Evolutionary conservation across 2,329 filamentous ascomycete species (phyloP).

Genomic region (Fusarium subglutinans): DNA sequence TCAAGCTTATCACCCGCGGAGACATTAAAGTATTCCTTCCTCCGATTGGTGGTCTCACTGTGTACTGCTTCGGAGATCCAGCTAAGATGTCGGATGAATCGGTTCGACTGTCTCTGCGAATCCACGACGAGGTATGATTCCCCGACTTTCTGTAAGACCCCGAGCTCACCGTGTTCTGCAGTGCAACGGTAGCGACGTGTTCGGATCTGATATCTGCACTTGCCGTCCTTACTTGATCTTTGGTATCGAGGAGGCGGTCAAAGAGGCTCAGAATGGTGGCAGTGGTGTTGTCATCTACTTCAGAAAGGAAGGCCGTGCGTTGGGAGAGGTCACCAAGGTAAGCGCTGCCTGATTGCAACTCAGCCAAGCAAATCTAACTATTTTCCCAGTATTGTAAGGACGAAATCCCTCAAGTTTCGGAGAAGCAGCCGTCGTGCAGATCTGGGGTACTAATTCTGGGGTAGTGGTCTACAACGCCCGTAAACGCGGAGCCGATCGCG

Average conservation of each 20-base stretch:
- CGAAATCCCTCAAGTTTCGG: not conserved
- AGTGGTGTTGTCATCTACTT: slow-evolving; percentile 98
- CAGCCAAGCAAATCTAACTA: slow-evolving; percentile 24
- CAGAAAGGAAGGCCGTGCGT: slow-evolving; percentile 92
- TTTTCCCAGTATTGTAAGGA: slow-evolving; percentile 35
- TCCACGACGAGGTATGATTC: slow-evolving; percentile 71
- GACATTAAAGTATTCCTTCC: slow-evolving; percentile 97
- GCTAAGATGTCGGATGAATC: slow-evolving; percentile 92
- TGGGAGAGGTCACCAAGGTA: slow-evolving; percentile 96
- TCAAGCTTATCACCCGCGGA: slow-evolving; percentile 82
- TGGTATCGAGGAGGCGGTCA: slow-evolving; percentile 96
- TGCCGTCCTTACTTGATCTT: slow-evolving; percentile 96
- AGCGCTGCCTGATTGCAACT: slow-evolving; percentile 48
- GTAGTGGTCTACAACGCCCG: slow-evolving; percentile 78
- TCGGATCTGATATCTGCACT: slow-evolving; percentile 97
- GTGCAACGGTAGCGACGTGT: slow-evolving; percentile 97
- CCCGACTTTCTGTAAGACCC: not conserved
- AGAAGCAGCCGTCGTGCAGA: slow-evolving; percentile 6
- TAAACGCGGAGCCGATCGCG: slow-evolving; percentile 80
- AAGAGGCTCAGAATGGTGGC: slow-evolving; percentile 93
- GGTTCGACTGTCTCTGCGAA: slow-evolving; percentile 80
- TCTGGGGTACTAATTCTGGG: slow-evolving; percentile 31
- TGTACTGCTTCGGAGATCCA: slow-evolving; percentile 96
- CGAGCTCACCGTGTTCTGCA: slow-evolving; percentile 41
- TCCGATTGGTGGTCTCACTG: slow-evolving; percentile 91